These are phyloP conservation scores for Peniophora sp. DNA, from an alignment of 1,284 basidiomycete genomes.

Conservation along the genomic window DNA sequence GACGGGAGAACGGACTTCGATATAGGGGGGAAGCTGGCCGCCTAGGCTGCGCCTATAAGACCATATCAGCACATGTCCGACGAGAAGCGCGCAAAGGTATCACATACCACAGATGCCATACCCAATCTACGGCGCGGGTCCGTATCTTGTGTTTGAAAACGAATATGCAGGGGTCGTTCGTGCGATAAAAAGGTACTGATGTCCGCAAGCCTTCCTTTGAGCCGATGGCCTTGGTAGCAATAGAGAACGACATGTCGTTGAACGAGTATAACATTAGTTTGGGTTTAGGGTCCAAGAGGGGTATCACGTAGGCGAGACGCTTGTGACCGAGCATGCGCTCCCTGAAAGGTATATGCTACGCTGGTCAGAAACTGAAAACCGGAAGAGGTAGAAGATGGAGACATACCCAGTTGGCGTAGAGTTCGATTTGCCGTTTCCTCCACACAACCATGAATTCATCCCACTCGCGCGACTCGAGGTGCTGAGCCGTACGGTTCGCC, in stretches of 20 bases:
- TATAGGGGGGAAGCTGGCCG: slow-evolving; percentile 32
- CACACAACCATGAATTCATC: slow-evolving; percentile 76
- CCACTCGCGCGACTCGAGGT: slow-evolving; percentile 64
- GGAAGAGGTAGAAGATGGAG: not conserved
- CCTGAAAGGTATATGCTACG: slow-evolving; percentile 51
- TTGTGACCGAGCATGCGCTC: slow-evolving; percentile 61
- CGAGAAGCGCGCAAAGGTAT: no score
- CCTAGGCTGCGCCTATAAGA: slow-evolving; percentile 56
- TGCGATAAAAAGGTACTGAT: slow-evolving; percentile 37
- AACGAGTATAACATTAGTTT: slow-evolving; percentile 75
- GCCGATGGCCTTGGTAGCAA: slow-evolving; percentile 57
- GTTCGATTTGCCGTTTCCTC: slow-evolving; percentile 64
- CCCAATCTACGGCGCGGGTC: slow-evolving; percentile 72
- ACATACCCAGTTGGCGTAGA: slow-evolving; percentile 71
- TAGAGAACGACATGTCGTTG: slow-evolving; percentile 71
- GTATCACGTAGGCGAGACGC: slow-evolving; percentile 61
- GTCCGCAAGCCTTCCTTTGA: slow-evolving; percentile 30
- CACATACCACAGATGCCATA: slow-evolving; percentile 74
- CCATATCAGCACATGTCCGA: not conserved
- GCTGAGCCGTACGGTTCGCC: slow-evolving; percentile 50
- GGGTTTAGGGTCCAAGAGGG: slow-evolving; percentile 50
- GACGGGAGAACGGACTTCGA: slow-evolving; percentile 37
- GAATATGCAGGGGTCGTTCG: slow-evolving; percentile 70
- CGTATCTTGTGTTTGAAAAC: slow-evolving; percentile 71
- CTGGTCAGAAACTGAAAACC: slow-evolving; percentile 1